phyloP scores from a whole-genome alignment of 2,329 filamentous ascomycete species.

The Nigrospora osmanthi region DNA sequence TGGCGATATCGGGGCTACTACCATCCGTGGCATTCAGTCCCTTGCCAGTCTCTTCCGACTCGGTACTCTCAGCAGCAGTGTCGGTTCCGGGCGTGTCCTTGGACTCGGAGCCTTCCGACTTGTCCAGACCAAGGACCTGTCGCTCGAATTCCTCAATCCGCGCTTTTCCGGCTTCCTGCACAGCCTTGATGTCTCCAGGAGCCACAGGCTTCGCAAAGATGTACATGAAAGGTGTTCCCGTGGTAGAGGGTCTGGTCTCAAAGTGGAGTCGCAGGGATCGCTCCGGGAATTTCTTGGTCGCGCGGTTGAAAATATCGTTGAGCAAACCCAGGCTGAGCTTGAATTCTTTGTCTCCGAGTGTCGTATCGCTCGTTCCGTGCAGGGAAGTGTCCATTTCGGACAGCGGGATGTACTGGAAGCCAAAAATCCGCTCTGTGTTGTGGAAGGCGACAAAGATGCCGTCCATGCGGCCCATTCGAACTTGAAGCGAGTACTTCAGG shows the following conservation, averaged over 20 bases:
- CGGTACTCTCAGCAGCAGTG: constrained; percentile 17
- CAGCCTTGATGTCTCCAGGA: constrained; percentile 59
- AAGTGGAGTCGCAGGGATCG: constrained; percentile 73
- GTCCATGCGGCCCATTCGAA: constrained; percentile 96
- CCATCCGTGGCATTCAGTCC: constrained; percentile 2
- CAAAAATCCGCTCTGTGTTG: constrained; percentile 91
- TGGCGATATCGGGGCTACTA: constrained; percentile 22
- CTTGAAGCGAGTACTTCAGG: constrained; percentile 93
- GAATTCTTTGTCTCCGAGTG: constrained; percentile 78
- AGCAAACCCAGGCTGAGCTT: constrained; percentile 70
- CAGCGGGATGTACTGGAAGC: constrained; percentile 88
- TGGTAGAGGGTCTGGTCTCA: constrained; percentile 56
- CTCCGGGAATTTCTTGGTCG: constrained; percentile 66
- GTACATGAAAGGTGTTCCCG: constrained; percentile 61
- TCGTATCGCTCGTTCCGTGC: constrained; percentile 64
- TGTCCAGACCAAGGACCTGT: constrained; percentile 44
- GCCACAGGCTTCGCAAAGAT: constrained; percentile 83
- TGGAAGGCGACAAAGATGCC: constrained; percentile 97
- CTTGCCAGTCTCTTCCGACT: constrained; percentile 10
- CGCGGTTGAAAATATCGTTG: constrained; percentile 71
- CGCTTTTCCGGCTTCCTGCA: constrained; percentile 62
- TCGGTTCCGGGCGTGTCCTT: constrained; percentile 9
- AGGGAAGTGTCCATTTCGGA: constrained; percentile 82
- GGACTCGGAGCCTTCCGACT: constrained; percentile 17
- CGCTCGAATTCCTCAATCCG: constrained; percentile 63